A percentile compares a stretch with the other conserved stretches of the same genome.
These are phyloP conservation scores for Microsporum ferrugineum DNA, from an alignment of 2,329 filamentous ascomycete species.

Conservation along the genomic window DNA sequence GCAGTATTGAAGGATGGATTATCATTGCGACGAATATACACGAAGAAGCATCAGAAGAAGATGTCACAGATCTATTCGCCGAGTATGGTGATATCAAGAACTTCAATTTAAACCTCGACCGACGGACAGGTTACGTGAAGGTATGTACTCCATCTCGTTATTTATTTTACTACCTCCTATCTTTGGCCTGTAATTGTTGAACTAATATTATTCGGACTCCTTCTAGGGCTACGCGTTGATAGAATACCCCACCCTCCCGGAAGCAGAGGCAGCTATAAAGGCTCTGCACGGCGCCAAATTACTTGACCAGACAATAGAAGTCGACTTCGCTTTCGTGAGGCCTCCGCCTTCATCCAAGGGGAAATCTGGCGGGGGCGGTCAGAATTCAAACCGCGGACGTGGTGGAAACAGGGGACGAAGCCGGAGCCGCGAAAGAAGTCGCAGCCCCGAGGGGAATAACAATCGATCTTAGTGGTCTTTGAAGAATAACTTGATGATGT, in stretches of 20 bases:
- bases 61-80: constrained; percentile 53
- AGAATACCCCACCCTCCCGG: constrained; percentile 52
- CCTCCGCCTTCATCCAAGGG: constrained; percentile 43
- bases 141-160: constrained; percentile 27
- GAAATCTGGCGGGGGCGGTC: constrained; percentile 24
- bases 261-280: constrained; percentile 53
- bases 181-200: constrained; percentile 1
- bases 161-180: not conserved
- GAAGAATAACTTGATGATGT: not conserved
- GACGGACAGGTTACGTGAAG: constrained; percentile 57
- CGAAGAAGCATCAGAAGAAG: constrained; percentile 57
- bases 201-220: not conserved
- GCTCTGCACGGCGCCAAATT: constrained; percentile 50
- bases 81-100: constrained; percentile 59
- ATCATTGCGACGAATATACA: constrained; percentile 58
- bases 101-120: constrained; percentile 53
- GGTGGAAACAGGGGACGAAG: constrained; percentile 31
- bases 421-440: constrained; percentile 36
- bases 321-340: constrained; percentile 56
- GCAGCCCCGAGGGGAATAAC: constrained; percentile 33
- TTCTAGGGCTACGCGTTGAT: constrained; percentile 54
- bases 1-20: constrained; percentile 59
- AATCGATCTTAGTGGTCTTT: constrained; percentile 13
- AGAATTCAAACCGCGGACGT: constrained; percentile 28
- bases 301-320: constrained; percentile 53